Base-by-base conservation (phyloP, 1,139 yeast genomes). In the Blastobotrys petasosporus region DNA sequence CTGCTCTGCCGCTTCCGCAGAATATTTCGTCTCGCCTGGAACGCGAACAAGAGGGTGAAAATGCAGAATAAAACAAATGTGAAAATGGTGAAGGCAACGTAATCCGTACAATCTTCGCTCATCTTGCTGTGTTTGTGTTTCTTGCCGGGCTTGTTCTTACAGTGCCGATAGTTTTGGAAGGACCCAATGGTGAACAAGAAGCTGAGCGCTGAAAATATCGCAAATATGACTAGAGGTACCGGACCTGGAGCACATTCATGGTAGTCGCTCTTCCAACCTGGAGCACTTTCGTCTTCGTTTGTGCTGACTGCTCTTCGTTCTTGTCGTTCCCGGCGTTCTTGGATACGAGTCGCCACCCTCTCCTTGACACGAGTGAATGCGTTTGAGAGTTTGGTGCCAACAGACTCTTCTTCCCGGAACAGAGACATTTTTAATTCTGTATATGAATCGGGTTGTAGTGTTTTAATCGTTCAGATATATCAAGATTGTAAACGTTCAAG, bases 191-290 rank as follows among this genome's bases (percentile, higher is more conserved):
- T 31, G n/a, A 38, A 30, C 8, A 35, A 11, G 23, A 45, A 45
- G 9, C 35, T n/a, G 11, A 36, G 17, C 2, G n/a, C 7, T 2
- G 37, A 36, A 10, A 31, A 32, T 2, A 35, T 3, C 10, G 37
- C 39, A 25, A 30, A 39, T 15, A 39, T 25, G 7, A 38, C 43
- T 12, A 44, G 30, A 3, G 47, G 43, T 17, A 35, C 10, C 2
- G 47, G 47, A 4, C 47, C 47, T 3, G 41, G 41, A 38, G 20
- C 41, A 38, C 20, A 23, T 29, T 16, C 41, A 33, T 15, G 29
- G 12, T 8, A 38, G 34, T n/a, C 28, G 41, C 12, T 38, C 41
- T 20, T 20, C 41, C 41, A 38, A 9, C 25, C 41, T 28, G 25
- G 34, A 4, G 25, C 25, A 7, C 6, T 20, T 7, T 4, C 12